Evolutionary conservation across 139 green algal genomes (phyloP), one percentile per base, ranked within the genome.

Genomic region (Zygnema circumcarinatum): DNA sequence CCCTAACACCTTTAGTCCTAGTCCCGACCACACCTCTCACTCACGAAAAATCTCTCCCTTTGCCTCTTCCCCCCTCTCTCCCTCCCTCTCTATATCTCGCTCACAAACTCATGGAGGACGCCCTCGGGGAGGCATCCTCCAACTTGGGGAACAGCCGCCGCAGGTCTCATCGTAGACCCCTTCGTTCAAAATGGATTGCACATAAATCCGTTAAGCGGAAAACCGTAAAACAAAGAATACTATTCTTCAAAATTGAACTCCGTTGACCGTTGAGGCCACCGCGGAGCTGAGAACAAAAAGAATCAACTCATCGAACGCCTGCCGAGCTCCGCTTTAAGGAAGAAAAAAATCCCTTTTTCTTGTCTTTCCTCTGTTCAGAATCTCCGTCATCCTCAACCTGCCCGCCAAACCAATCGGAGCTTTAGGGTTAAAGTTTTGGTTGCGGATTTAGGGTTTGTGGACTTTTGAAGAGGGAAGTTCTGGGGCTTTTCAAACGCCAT

Each of bases 321-420:
- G 7, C 47, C 47, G 69, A 78, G 16, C 54, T 29, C 54, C 69
- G 69, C 81, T 89, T 89, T 1, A 89, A 32, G 1, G 75, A 40
- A 40, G 84, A 88, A 62, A 89, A 83, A 21, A 89, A 89, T 22
- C 83, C 83, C 25, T 88, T 88, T 47, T 79, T 88, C 39, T 89
- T 79, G 52, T 79, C 36, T 2, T 41, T 39, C 83, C n/a, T 89
- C 1, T 82, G 35, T 52, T 88, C 84, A 32, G 31, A 33, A 35
- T 89, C 84, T 22, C 79, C 78, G 33, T 89, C 84, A 11, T 89
- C 84, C 52, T 89, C 84, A n/a, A 89, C 79, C 84, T 89, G 74
- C 74, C 1, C 2, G 21, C 31, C 74, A 33, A 38, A 33, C n/a
- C 74, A 33, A 20, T 2, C 2, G 74, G 21, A 74, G 74, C 22